Base-by-base conservation (phyloP, 2,329 filamentous ascomycete genomes). In the Pseudophaeomoniella oleicola region DNA sequence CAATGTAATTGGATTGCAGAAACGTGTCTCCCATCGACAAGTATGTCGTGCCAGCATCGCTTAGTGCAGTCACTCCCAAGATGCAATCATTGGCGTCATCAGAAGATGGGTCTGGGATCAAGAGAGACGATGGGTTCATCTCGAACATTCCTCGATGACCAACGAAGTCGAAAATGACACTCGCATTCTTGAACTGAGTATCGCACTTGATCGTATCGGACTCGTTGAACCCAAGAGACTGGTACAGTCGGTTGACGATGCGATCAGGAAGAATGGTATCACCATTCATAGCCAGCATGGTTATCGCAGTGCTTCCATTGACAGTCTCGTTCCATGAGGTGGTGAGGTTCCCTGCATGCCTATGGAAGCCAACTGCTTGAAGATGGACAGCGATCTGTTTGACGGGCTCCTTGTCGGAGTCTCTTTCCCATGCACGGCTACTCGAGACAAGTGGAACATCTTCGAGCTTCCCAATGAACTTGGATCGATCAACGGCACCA, bases 21-120 rank as follows among this genome's bases (percentile, higher is more conserved):
- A 86, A 86, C 0, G 80, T 81, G 50, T 85, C 81, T 12, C 81
- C 81, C 17, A 86, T 60, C 2, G 83, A 71, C 31, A 69, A 66
- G n/a, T 68, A 67, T 18, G 66, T 62, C 1, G 54, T 44, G 2
- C 65, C 66, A 1, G 75, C 66, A 2, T 76, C 73, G 2, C 71
- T 64, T 42, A 84, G 69, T 38, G 78, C 80, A 47, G 84, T 81
- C 22, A 78, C 62, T 44, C 80, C 85, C 5, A 74, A 71, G 1
- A 59, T 46, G 6, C 58, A 58, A 38, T 71, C 72, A 45, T 77
- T 62, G 15, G 55, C 50, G 49, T 77, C 75, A 0, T 54, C 63
- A 4, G 68, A 58, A n/a, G 60, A 62, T 17, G 54, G 48, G 35
- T 71, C 71, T 32, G 57, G 46, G 33, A 62, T 52, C 36, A 62